phyloP scores from a whole-genome alignment of 78 protist species.

The Thecamonas trahens region DNA sequence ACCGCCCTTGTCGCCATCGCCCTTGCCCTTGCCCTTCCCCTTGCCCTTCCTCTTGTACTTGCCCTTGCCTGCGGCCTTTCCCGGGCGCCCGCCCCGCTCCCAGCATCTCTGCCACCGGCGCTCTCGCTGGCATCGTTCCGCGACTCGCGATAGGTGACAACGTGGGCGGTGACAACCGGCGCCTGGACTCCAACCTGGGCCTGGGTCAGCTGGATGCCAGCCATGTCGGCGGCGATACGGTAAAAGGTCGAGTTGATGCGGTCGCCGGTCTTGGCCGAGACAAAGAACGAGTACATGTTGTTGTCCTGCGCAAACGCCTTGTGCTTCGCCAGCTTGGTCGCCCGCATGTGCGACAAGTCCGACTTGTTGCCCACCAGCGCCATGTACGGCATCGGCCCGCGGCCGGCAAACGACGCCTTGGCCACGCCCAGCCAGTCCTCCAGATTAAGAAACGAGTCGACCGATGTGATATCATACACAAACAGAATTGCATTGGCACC shows the following conservation, averaged over 20 bases:
- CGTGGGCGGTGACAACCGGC: too few relatives aligned
- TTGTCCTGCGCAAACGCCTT: constrained; percentile 13
- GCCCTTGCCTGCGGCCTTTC: too few relatives aligned
- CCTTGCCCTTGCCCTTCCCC: too few relatives aligned
- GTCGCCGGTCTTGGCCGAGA: constrained; percentile 63
- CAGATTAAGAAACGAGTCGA: constrained; percentile 44
- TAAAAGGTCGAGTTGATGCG: constrained; percentile 18
- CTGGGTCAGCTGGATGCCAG: constrained; percentile 26
- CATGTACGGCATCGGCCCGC: constrained; percentile 11
- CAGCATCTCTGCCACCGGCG: too few relatives aligned
- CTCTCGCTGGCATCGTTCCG: too few relatives aligned
- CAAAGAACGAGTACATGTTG: neutral
- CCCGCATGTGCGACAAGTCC: constrained; percentile 39
- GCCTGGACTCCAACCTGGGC: constrained; percentile 34
- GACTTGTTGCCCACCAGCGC: constrained; percentile 54
- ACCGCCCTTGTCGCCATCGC: too few relatives aligned
- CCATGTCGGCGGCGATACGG: constrained; percentile 36
- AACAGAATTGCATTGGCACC: constrained; percentile 48
- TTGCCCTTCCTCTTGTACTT: too few relatives aligned
- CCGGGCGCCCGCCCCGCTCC: too few relatives aligned
- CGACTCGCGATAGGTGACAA: too few relatives aligned
- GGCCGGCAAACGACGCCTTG: neutral
- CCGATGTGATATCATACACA: constrained; percentile 55
- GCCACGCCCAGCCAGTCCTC: constrained; percentile 59
- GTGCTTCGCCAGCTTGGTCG: constrained; percentile 31